Percentiles rank a stretch among this genome's conserved stretches.
phyloP scores from a whole-genome alignment of 75 land plant genomes.

The Selaginella moellendorffii region DNA sequence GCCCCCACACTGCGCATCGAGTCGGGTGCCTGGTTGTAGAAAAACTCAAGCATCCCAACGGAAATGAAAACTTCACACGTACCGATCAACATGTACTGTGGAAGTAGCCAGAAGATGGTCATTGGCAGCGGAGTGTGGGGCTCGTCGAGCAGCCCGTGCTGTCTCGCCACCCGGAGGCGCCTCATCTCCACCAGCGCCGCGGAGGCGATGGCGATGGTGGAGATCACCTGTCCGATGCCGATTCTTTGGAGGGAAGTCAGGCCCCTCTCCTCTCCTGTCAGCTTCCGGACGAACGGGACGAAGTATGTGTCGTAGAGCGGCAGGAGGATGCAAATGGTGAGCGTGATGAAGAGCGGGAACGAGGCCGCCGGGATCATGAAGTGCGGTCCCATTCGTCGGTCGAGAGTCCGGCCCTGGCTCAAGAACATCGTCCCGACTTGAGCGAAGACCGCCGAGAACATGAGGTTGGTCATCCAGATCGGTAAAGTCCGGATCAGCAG shows the following conservation, averaged over 20 bases:
- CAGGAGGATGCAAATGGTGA: conserved; percentile 37
- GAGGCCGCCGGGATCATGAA: conserved; percentile 43
- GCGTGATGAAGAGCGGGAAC: conserved; percentile 16
- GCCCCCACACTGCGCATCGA: conserved; percentile 73
- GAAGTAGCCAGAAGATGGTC: conserved; percentile 70
- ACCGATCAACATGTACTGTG: conserved; percentile 73
- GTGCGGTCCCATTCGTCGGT: conserved; percentile 18
- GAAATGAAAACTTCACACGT: conserved; percentile 81
- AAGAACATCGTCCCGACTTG: conserved; percentile 53
- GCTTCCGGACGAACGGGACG: conserved; percentile 27
- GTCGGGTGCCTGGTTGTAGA: conserved; percentile 58
- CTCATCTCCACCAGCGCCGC: conserved; percentile 47
- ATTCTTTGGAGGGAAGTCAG: conserved; percentile 65
- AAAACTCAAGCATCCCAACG: conserved; percentile 85
- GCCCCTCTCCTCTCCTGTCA: conserved; percentile 46
- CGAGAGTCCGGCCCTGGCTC: conserved; percentile 39
- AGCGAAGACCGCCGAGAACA: conserved; percentile 27
- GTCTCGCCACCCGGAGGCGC: conserved; percentile 23
- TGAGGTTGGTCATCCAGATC: conserved; percentile 32
- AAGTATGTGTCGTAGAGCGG: conserved; percentile 65
- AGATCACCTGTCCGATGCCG: conserved; percentile 64
- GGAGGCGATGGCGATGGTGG: conserved; percentile 56
- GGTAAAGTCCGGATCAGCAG: conserved; percentile 46
- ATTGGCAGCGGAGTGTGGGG: conserved; percentile 22
- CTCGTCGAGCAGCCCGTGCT: conserved; percentile 19